Percentiles rank a stretch among this genome's conserved stretches.
These are phyloP conservation scores for Penicillium bovifimosum DNA, from an alignment of 495 filamentous ascomycete genomes.

Conservation along the genomic window DNA sequence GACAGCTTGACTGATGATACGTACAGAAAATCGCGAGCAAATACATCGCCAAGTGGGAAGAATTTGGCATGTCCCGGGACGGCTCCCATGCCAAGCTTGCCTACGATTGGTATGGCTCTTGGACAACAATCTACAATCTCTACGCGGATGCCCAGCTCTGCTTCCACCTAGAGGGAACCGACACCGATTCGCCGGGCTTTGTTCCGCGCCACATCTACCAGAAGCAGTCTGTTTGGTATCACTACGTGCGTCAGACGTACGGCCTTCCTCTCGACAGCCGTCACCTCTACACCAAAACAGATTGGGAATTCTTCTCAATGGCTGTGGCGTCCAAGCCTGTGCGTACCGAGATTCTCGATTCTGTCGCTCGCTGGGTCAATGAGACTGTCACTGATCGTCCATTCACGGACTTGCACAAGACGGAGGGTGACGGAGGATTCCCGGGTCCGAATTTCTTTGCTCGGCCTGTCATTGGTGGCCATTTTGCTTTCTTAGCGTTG, in stretches of 20 bases:
- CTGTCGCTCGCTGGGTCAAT: slow-evolving; percentile 78
- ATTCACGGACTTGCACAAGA: slow-evolving; percentile 80
- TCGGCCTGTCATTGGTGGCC: slow-evolving; percentile 78
- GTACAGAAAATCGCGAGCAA: slow-evolving; percentile 57
- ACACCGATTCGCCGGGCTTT: slow-evolving; percentile 35
- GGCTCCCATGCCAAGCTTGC: slow-evolving; percentile 81
- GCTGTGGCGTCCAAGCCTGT: slow-evolving; percentile 64
- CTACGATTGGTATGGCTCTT: slow-evolving; percentile 91
- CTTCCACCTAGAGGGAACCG: slow-evolving; percentile 59
- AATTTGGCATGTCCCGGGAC: slow-evolving; percentile 75
- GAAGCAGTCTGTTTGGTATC: slow-evolving; percentile 82
- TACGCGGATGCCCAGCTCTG: slow-evolving; percentile 79
- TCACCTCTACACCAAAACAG: slow-evolving; percentile 85
- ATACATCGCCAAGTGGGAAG: slow-evolving; percentile 82
- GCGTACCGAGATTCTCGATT: slow-evolving; percentile 66
- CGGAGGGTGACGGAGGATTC: slow-evolving; percentile 62
- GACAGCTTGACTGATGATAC: neutral
- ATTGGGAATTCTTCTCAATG: slow-evolving; percentile 90
- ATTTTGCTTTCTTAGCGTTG: slow-evolving; percentile 79
- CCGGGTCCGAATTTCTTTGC: slow-evolving; percentile 70
- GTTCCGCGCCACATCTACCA: slow-evolving; percentile 74
- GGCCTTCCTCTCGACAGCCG: slow-evolving; percentile 82
- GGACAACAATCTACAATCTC: slow-evolving; percentile 92
- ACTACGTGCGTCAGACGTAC: slow-evolving; percentile 72
- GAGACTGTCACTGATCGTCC: slow-evolving; percentile 75